Evolutionary conservation across 2,329 filamentous ascomycete genomes (phyloP).

Genomic region (Aspergillus fumigatus): DNA sequence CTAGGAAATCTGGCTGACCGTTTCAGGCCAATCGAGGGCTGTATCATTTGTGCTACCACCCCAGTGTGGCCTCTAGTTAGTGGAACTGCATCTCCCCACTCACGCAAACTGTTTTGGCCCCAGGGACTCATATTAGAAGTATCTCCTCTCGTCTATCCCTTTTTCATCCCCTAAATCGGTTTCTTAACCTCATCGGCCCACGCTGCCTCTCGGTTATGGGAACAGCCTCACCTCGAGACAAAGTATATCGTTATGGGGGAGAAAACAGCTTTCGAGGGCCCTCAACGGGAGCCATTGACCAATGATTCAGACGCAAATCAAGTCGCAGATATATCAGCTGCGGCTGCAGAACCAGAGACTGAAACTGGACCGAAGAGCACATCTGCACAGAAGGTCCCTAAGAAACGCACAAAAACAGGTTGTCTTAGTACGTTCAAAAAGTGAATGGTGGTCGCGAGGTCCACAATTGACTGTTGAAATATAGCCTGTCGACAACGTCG

Average conservation of each 20-base stretch:
- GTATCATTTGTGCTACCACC: neutral
- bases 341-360: neutral
- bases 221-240: neutral
- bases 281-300: neutral
- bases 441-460: slow-evolving; percentile 15
- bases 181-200: neutral
- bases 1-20: neutral
- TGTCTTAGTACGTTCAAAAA: slow-evolving; percentile 65
- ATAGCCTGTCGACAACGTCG: slow-evolving; percentile 85
- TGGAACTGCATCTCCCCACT: neutral
- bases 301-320: slow-evolving; percentile 2
- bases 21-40: neutral
- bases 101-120: neutral
- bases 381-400: slow-evolving; percentile 31
- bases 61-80: neutral
- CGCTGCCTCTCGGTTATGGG: neutral
- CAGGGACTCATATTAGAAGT: neutral
- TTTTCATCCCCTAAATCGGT: neutral
- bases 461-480: slow-evolving; percentile 9
- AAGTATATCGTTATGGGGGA: neutral
- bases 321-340: slow-evolving; percentile 2
- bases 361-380: slow-evolving; percentile 17
- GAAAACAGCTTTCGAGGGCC: neutral
- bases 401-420: slow-evolving; percentile 83
- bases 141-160: neutral